Evolutionary conservation across 2,329 filamentous ascomycete genomes (phyloP).

Genomic region (Pseudophaeomoniella oleicola): DNA sequence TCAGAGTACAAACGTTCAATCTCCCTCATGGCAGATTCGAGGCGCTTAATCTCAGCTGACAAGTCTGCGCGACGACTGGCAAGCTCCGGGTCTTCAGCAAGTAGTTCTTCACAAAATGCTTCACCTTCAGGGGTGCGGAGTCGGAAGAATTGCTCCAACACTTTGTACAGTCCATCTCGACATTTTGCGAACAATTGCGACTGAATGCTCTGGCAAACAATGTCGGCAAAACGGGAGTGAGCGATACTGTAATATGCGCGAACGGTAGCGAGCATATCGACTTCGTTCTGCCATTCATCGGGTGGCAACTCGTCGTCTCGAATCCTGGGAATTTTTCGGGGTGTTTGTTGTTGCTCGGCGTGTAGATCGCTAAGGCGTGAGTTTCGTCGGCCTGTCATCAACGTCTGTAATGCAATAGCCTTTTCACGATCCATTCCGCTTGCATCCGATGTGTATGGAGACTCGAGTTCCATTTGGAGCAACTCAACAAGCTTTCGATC

Average conservation of each 20-base stretch:
- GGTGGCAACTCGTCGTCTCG: constrained; percentile 15
- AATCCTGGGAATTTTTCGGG: constrained; percentile 3
- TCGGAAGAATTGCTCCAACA: background rate
- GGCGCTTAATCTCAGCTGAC: background rate
- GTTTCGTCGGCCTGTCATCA: constrained; percentile 6
- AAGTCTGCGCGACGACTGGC: background rate
- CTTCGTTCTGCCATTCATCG: constrained; percentile 20
- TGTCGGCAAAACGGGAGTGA: constrained; percentile 21
- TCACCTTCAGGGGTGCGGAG: background rate
- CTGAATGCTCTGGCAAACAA: constrained; percentile 20
- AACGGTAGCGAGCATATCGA: constrained; percentile 24
- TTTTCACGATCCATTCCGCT: background rate
- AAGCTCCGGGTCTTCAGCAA: background rate
- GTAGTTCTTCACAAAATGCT: background rate
- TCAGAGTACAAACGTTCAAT: background rate
- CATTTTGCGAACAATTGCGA: constrained; percentile 21
- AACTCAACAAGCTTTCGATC: background rate
- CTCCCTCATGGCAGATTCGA: background rate
- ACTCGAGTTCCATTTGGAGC: background rate
- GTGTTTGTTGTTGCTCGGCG: constrained; percentile 10
- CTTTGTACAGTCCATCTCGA: constrained; percentile 14
- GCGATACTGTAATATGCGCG: constrained; percentile 25
- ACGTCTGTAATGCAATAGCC: background rate
- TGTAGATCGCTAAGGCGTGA: constrained; percentile 6
- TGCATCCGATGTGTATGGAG: background rate